Conservation (phyloP, 352 stramenopile genomes). For the Phytopythium delawarense region DNA sequence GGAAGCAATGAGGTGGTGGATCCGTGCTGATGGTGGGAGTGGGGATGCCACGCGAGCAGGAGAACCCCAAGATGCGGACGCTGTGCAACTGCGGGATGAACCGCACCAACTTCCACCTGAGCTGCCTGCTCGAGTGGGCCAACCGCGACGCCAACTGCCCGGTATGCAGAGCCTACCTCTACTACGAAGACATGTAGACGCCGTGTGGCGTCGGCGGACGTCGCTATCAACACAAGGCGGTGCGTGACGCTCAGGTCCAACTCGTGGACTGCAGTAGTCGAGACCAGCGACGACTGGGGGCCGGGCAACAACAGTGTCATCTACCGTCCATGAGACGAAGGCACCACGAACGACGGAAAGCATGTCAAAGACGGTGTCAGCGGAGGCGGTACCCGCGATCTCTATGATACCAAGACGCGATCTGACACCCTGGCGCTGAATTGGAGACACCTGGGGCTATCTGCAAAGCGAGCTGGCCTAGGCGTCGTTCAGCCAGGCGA, state of each 20-base stretch:
- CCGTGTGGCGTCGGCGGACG: background rate
- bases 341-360: background rate
- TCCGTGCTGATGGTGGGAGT: background rate
- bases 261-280: background rate
- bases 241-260: background rate
- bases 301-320: background rate
- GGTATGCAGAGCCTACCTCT: constrained; percentile 83
- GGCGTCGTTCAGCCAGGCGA: constrained; percentile 8
- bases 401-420: constrained; percentile 1
- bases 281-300: background rate
- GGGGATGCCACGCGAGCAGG: constrained; percentile 11
- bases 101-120: constrained; percentile 87
- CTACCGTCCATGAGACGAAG: background rate
- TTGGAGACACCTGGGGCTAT: background rate
- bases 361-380: background rate
- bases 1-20: background rate
- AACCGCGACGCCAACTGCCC: constrained; percentile 83
- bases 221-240: too few species aligned
- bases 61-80: constrained; percentile 80
- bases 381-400: background rate
- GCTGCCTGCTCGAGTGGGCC: constrained; percentile 85
- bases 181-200: constrained; percentile 71
- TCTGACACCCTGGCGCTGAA: background rate
- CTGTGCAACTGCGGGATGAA: constrained; percentile 89
- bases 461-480: background rate